phyloP scores from a whole-genome alignment of 1,139 yeast genomes.

The Pichia kudriavzevii region DNA sequence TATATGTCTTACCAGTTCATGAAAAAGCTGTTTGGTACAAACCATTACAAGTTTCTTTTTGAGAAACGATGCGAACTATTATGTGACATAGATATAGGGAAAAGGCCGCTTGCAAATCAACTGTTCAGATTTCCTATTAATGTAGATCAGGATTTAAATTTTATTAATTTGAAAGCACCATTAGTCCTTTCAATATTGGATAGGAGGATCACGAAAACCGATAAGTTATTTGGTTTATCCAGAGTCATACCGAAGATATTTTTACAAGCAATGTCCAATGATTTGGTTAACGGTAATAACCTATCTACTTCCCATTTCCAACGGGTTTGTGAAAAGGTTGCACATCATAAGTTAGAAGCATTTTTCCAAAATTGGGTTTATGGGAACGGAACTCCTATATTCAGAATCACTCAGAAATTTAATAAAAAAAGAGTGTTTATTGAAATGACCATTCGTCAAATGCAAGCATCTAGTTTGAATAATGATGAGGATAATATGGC shows the following conservation, averaged over 20 bases:
- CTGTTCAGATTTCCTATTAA: constrained; percentile 63
- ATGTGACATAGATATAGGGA: constrained; percentile 70
- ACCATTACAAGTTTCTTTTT: constrained; percentile 69
- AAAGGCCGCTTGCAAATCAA: constrained; percentile 71
- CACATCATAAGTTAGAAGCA: constrained; percentile 71
- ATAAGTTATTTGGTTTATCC: constrained; percentile 83
- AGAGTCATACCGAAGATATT: constrained; percentile 89
- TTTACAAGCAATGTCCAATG: constrained; percentile 94
- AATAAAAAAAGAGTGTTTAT: constrained; percentile 90
- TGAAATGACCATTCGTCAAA: constrained; percentile 91
- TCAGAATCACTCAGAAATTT: constrained; percentile 82
- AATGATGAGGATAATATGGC: constrained; percentile 12
- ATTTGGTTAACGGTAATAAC: constrained; percentile 66
- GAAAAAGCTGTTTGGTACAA: constrained; percentile 67
- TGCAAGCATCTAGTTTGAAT: constrained; percentile 53
- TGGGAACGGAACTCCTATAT: constrained; percentile 83
- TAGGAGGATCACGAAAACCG: constrained; percentile 91
- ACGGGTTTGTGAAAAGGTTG: constrained; percentile 88
- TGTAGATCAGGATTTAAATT: constrained; percentile 39
- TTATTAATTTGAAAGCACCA: constrained; percentile 75
- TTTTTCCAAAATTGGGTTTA: constrained; percentile 93
- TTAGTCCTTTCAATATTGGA: constrained; percentile 78
- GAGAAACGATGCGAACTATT: constrained; percentile 59
- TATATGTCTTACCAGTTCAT: constrained; percentile 76
- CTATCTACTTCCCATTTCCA: constrained; percentile 81